Conservation (phyloP, 129 eudicot genomes). For the Glebionis coronaria region DNA sequence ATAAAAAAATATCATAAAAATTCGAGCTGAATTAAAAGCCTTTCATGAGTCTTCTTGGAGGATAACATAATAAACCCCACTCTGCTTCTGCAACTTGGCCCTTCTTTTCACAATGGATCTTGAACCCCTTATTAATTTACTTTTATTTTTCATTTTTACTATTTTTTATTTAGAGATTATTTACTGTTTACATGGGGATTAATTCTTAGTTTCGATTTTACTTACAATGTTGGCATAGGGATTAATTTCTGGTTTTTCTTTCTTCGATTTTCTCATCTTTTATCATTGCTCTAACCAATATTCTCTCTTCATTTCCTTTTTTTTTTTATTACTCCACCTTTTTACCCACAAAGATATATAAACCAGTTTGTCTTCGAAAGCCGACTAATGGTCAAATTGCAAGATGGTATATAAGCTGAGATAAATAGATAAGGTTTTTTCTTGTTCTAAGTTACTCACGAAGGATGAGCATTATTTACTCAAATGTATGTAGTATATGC, state of each 20-base stretch:
- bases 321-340: background rate
- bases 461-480: too few species aligned
- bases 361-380: too few species aligned
- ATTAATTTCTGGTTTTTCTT: slow-evolving; percentile 30
- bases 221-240: slow-evolving; percentile 32
- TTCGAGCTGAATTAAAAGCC: slow-evolving; percentile 50
- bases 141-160: background rate
- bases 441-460: too few species aligned
- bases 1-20: slow-evolving; percentile 41
- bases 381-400: too few species aligned
- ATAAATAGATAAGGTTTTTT: too few species aligned
- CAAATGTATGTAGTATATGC: too few species aligned
- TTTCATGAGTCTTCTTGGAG: slow-evolving; percentile 28
- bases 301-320: background rate
- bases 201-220: slow-evolving; percentile 30
- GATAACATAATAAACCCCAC: slow-evolving; percentile 59
- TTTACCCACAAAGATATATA: too few species aligned
- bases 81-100: slow-evolving; percentile 48
- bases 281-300: slow-evolving; percentile 26
- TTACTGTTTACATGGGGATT: slow-evolving; percentile 35
- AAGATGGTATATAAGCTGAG: too few species aligned
- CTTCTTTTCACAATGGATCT: slow-evolving; percentile 66
- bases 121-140: background rate
- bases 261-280: slow-evolving; percentile 25
- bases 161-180: slow-evolving; percentile 17